phyloP scores from a whole-genome alignment of 495 filamentous ascomycete species.

The Apiosordaria backusii region DNA sequence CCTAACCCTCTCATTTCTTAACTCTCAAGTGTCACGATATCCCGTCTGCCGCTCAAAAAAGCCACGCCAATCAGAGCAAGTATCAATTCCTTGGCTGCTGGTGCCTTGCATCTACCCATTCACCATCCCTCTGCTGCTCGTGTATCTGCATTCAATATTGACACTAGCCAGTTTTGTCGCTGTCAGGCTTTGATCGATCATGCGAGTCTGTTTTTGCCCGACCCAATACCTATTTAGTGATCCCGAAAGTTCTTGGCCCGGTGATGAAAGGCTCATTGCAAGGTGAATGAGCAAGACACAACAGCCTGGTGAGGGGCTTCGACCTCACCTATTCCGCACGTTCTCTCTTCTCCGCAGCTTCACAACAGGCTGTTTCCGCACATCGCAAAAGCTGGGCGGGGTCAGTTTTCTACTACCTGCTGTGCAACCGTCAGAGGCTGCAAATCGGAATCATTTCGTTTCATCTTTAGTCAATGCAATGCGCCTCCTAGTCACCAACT shows the following conservation, averaged over 20 bases:
- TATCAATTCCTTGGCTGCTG: not conserved
- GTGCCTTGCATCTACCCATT: not conserved
- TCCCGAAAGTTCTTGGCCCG: not conserved
- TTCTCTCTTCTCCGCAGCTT: not conserved
- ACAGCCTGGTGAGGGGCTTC: not conserved
- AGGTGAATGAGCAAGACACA: not conserved
- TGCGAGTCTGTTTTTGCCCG: not conserved
- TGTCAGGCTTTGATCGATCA: not conserved
- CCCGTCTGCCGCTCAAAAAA: not conserved
- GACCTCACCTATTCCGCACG: not conserved
- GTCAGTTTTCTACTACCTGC: too few relatives aligned
- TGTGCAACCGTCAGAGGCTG: too few relatives aligned
- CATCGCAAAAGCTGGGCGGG: too few relatives aligned
- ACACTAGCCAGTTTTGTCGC: not conserved
- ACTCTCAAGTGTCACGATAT: not conserved
- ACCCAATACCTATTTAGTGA: not conserved
- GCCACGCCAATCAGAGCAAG: not conserved
- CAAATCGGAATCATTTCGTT: too few relatives aligned
- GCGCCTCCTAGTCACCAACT: too few relatives aligned
- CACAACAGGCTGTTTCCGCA: too few relatives aligned
- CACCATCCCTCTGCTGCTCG: not conserved
- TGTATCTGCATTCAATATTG: not conserved
- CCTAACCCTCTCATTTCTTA: not conserved
- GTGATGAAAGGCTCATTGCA: not conserved
- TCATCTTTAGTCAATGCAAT: too few relatives aligned